Conservation (phyloP, 75 land plant genomes). For the Pinus taeda region DNA sequence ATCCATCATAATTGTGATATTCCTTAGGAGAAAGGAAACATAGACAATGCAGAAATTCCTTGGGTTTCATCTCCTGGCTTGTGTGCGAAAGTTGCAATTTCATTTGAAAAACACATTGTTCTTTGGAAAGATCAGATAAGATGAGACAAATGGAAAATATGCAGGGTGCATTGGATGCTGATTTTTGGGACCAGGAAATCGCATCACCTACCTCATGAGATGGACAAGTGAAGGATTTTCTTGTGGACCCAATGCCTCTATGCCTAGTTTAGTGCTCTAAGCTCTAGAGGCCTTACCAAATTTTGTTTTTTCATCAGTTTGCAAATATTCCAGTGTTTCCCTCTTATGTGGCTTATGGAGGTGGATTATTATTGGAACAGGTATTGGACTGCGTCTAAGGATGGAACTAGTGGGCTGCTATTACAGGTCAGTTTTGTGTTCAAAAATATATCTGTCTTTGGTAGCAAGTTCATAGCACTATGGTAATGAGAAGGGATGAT, state of each 20-base stretch:
- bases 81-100: constrained; percentile 35
- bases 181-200: constrained; percentile 52
- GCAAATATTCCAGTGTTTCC: constrained; percentile 50
- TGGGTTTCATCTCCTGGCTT: constrained; percentile 25
- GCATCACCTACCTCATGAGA: constrained; percentile 45
- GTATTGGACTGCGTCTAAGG: constrained; percentile 26
- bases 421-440: no score
- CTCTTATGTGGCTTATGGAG: constrained; percentile 18
- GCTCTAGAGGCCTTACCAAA: constrained; percentile 49
- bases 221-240: constrained; percentile 37
- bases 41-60: constrained; percentile 16
- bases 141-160: no score
- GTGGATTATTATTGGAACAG: constrained; percentile 43
- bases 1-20: constrained; percentile 36
- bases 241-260: constrained; percentile 29
- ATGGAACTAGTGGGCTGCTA: constrained; percentile 15
- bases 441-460: no score
- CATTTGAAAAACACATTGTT: constrained; percentile 20
- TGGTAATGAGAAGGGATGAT: no score
- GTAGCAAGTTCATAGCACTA: no score
- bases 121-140: constrained; percentile 19
- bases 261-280: constrained; percentile 35
- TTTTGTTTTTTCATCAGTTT: constrained; percentile 67
- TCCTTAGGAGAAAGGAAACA: constrained; percentile 8
- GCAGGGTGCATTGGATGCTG: constrained; percentile 40